Percentiles rank a stretch among this genome's conserved stretches.
These are phyloP conservation scores for Collybiopsis luxurians DNA, from an alignment of 768 basidiomycete species.

Conservation along the genomic window DNA sequence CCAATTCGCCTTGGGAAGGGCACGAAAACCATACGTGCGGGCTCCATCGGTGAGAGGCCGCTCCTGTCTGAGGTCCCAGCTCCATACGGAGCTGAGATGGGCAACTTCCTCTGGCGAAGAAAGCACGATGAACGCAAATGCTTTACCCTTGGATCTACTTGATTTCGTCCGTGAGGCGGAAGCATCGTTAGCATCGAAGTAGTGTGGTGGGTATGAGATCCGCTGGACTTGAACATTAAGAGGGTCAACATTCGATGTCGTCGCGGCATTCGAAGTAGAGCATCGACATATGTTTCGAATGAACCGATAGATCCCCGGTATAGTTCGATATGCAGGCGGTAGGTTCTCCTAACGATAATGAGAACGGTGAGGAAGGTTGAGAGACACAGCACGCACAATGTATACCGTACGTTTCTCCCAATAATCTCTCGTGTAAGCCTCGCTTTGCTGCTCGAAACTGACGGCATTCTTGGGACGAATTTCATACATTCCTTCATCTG, in stretches of 20 bases:
- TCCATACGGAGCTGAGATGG: slow-evolving; percentile 50
- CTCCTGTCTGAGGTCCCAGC: slow-evolving; percentile 41
- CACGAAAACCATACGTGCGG: slow-evolving; percentile 55
- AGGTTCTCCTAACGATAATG: slow-evolving; percentile 59
- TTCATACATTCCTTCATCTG: slow-evolving; percentile 58
- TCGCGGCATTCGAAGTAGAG: neutral
- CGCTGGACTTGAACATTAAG: slow-evolving; percentile 44
- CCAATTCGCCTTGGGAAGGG: slow-evolving; percentile 59
- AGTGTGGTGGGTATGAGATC: slow-evolving; percentile 59
- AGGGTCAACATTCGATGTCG: neutral
- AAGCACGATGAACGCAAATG: slow-evolving; percentile 72
- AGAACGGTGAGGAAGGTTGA: neutral
- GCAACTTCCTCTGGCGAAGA: slow-evolving; percentile 35
- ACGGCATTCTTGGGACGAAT: slow-evolving; percentile 46
- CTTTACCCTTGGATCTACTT: slow-evolving; percentile 58
- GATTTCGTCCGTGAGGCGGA: slow-evolving; percentile 33
- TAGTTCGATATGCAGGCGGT: slow-evolving; percentile 49
- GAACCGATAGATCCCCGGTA: slow-evolving; percentile 50
- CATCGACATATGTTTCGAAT: slow-evolving; percentile 17
- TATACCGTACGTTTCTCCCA: slow-evolving; percentile 72
- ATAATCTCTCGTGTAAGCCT: slow-evolving; percentile 32
- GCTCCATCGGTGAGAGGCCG: slow-evolving; percentile 36
- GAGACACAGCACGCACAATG: slow-evolving; percentile 43
- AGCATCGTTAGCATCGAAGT: slow-evolving; percentile 41
- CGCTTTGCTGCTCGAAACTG: slow-evolving; percentile 23